phyloP scores from a whole-genome alignment of 306 rosid species.

The Cicer chorassanicum region DNA sequence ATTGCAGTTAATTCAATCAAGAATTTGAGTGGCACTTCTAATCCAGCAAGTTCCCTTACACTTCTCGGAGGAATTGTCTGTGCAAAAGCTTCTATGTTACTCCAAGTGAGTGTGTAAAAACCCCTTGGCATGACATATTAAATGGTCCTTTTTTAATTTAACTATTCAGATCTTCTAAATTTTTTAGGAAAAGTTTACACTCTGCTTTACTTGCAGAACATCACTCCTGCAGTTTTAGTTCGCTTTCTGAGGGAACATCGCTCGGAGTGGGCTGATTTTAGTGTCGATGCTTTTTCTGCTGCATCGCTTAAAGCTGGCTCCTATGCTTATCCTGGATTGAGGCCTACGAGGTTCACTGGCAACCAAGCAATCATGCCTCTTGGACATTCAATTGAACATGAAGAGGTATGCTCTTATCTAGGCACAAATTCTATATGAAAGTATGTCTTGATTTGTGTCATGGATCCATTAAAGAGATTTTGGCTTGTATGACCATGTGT shows the following conservation, averaged over 20 bases:
- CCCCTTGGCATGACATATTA: constrained; percentile 12
- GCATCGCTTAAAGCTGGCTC: constrained; percentile 79
- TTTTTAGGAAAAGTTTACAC: constrained; percentile 22
- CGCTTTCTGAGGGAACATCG: constrained; percentile 97
- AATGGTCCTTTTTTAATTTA: neutral
- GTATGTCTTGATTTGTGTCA: constrained; percentile 5
- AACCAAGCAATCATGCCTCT: constrained; percentile 95
- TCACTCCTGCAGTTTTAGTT: constrained; percentile 88
- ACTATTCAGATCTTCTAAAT: neutral
- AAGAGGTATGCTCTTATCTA: constrained; percentile 63
- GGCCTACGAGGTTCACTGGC: constrained; percentile 91
- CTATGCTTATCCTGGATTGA: constrained; percentile 85
- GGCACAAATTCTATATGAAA: neutral
- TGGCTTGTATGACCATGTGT: neutral
- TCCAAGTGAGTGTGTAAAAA: constrained; percentile 68
- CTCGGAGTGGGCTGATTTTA: constrained; percentile 99
- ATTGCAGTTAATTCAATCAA: constrained; percentile 78
- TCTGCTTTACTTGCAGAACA: constrained; percentile 62
- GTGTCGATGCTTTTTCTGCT: constrained; percentile 89
- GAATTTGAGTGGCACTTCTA: constrained; percentile 66
- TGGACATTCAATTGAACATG: constrained; percentile 96
- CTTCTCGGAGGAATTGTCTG: constrained; percentile 90
- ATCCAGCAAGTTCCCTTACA: constrained; percentile 71
- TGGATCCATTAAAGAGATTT: neutral
- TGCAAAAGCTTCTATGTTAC: constrained; percentile 97